Conservation (phyloP, 1,284 basidiomycete species). For the Moniliella sp. region DNA sequence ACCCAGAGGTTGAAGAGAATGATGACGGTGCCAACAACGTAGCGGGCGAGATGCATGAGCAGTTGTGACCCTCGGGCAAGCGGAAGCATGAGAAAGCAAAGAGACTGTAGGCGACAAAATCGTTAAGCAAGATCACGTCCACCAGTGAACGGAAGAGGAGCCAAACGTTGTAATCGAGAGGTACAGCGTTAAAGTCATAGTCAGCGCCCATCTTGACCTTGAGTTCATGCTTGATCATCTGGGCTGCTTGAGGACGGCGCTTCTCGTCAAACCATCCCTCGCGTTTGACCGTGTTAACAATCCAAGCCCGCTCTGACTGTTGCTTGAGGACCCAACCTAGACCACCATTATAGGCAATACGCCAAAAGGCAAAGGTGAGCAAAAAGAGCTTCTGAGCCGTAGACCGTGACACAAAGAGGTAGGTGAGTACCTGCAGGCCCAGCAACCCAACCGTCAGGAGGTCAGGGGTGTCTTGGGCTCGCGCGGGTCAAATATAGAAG, state of each 20-base stretch:
- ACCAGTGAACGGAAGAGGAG: slow-evolving; percentile 74
- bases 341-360: slow-evolving; percentile 71
- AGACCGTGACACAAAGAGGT: slow-evolving; percentile 42
- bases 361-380: slow-evolving; percentile 66
- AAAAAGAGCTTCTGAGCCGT: slow-evolving; percentile 45
- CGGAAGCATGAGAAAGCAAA: slow-evolving; percentile 58
- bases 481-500: slow-evolving; percentile 65
- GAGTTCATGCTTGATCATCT: slow-evolving; percentile 68
- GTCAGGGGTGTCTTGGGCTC: slow-evolving; percentile 81
- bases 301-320: slow-evolving; percentile 81
- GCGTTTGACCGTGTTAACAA: slow-evolving; percentile 56
- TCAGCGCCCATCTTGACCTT: slow-evolving; percentile 75
- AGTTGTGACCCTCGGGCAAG: slow-evolving; percentile 52
- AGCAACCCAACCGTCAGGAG: slow-evolving; percentile 61
- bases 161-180: slow-evolving; percentile 42
- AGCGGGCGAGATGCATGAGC: slow-evolving; percentile 58
- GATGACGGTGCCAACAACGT: slow-evolving; percentile 61
- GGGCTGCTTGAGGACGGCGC: slow-evolving; percentile 45
- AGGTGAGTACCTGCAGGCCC: slow-evolving; percentile 56
- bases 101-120: slow-evolving; percentile 73
- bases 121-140: slow-evolving; percentile 77
- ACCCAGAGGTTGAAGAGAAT: slow-evolving; percentile 96
- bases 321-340: slow-evolving; percentile 78
- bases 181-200: slow-evolving; percentile 57
- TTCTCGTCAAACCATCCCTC: slow-evolving; percentile 67